A percentile compares a stretch with the other conserved stretches of the same genome.
Conservation (phyloP, 345 rosid genomes). For the Pseudoturritis turrita region DNA sequence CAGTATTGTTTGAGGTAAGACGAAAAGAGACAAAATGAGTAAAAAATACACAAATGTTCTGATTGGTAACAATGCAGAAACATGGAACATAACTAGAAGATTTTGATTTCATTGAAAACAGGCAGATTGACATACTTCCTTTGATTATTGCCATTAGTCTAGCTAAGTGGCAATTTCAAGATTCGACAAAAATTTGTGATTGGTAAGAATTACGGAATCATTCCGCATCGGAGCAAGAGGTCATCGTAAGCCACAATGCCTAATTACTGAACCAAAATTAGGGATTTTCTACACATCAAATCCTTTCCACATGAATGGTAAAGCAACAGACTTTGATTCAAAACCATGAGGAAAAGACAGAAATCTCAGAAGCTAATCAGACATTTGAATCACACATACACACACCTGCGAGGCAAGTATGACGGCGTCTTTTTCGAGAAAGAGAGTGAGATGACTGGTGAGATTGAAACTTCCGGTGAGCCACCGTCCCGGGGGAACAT, state of each 20-base stretch:
- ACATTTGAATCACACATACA: background rate
- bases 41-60: background rate
- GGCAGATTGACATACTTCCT: too few relatives aligned
- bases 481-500: constrained; percentile 49
- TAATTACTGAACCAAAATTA: background rate
- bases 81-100: background rate
- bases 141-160: background rate
- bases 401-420: constrained; percentile 46
- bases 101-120: too few relatives aligned
- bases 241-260: background rate
- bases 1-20: background rate
- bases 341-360: background rate
- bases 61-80: background rate
- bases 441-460: constrained; percentile 51
- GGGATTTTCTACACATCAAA: background rate
- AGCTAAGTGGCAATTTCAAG: background rate
- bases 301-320: background rate
- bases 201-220: background rate
- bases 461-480: constrained; percentile 49
- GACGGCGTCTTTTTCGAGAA: constrained; percentile 43
- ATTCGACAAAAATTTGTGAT: background rate
- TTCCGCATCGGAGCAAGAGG: too few relatives aligned
- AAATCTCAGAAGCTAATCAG: background rate
- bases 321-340: constrained; percentile 1
- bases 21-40: background rate